Base-by-base conservation (phyloP, 2,329 filamentous ascomycete species). In the Coleophoma cylindrospora region DNA sequence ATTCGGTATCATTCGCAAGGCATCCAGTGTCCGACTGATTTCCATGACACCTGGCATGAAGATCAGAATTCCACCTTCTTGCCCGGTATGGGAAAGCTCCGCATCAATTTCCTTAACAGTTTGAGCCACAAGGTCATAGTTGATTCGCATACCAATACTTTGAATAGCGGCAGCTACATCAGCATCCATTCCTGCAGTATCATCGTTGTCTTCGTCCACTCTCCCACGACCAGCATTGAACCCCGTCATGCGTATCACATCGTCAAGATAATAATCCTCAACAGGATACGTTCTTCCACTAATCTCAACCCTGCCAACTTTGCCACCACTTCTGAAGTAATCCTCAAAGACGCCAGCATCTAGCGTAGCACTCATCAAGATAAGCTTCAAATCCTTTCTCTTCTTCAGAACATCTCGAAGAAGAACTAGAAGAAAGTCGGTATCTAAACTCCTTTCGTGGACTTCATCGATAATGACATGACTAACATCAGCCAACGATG, bases 381-480 rank as follows among this genome's bases (percentile, higher is more conserved):
- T 84, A 38, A 97, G 79, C 67, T 92, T 96, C 36, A 97, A 77
- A 55, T 95, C 88, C 60, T 83, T 85, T 45, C 88, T 80, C 57
- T 77, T 75, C 51, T 78, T 80, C 56, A 96, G 69, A 7, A 96
- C 89, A 64, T 96, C 88, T 49, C 90, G 83, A 34, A 99, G 74
- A 46, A 99, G 78, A 40, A 91, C 91, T 47, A 99, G 77, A 10
- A 97, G 74, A 63, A 99, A 96, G 66, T 99, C 92, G 0, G 91
- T 96, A 63, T 97, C 94, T 10, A 99, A 74, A 69, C 89, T 95
- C 49, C 92, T 83, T 68, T 99, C 92, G 70, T 99, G 92, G 3
- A 97, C 92, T 68, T 99, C 92, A 65, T 99, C 92, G 41, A 97
- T 91, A 15, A 97, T 87, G 8, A 99, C 83, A 65, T 99, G 94